These are phyloP conservation scores for Cenchrus americanus DNA, from an alignment of 176 grass and related monocot genomes.

Conservation along the genomic window DNA sequence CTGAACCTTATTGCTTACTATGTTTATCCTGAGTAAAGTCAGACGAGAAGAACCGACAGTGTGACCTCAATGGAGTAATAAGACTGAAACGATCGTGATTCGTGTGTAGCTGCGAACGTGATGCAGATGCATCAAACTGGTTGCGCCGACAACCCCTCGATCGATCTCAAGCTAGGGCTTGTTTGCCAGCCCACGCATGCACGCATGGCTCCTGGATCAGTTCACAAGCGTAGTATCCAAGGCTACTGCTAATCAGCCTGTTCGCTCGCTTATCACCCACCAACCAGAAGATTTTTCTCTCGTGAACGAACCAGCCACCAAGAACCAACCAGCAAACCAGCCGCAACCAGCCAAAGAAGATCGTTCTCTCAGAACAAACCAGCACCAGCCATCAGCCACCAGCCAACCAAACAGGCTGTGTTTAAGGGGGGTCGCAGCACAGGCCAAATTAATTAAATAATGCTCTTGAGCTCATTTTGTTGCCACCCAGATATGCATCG, in stretches of 20 bases:
- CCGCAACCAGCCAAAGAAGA: too few relatives aligned
- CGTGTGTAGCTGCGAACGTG: neutral
- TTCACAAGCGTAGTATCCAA: too few relatives aligned
- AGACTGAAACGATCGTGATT: too few relatives aligned
- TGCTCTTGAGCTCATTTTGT: neutral
- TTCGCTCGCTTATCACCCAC: too few relatives aligned
- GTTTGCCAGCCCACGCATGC: neutral
- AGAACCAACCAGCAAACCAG: too few relatives aligned
- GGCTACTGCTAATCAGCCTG: too few relatives aligned
- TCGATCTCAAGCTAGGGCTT: neutral
- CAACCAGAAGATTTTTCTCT: too few relatives aligned
- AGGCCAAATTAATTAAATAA: neutral
- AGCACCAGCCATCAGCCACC: too few relatives aligned
- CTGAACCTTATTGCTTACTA: neutral
- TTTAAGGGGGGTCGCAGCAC: neutral
- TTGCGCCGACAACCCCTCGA: neutral
- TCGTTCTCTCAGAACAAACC: too few relatives aligned
- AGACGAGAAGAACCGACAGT: neutral
- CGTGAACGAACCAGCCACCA: too few relatives aligned
- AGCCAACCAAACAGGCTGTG: too few relatives aligned
- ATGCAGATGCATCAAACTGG: neutral
- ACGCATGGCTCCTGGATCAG: neutral
- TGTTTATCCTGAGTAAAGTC: neutral
- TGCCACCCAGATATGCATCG: neutral
- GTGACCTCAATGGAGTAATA: neutral